These are phyloP conservation scores for Marasmius tenuissimus DNA, from an alignment of 1,284 basidiomycete species.

Conservation along the genomic window DNA sequence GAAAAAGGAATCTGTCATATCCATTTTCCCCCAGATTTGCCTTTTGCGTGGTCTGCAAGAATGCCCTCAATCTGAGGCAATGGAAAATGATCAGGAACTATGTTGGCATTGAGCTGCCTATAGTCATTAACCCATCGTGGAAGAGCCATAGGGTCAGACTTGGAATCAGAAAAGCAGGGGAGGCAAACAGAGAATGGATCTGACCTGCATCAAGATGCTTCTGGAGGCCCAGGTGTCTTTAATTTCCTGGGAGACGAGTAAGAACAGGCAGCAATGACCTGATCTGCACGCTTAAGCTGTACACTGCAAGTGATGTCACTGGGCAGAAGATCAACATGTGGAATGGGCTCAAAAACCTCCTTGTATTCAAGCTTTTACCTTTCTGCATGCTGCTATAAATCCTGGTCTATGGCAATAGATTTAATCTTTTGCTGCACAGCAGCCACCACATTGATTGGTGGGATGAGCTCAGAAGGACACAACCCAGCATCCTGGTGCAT, in stretches of 20 bases:
- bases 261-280: conserved; percentile 14
- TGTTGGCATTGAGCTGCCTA: conserved; percentile 25
- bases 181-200: conserved; percentile 22
- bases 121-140: conserved; percentile 34
- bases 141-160: conserved; percentile 25
- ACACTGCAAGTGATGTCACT: conserved; percentile 25
- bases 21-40: conserved; percentile 31
- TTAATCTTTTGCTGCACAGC: conserved; percentile 14
- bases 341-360: conserved; percentile 13
- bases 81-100: conserved; percentile 16
- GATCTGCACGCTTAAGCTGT: conserved; percentile 21
- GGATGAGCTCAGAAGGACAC: neutral
- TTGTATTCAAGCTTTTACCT: neutral
- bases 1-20: conserved; percentile 40
- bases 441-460: conserved; percentile 6
- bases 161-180: conserved; percentile 32
- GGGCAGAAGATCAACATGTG: conserved; percentile 18
- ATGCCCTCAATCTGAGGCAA: conserved; percentile 32
- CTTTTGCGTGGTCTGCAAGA: conserved; percentile 23
- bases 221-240: conserved; percentile 23
- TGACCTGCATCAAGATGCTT: conserved; percentile 24
- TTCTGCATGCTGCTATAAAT: neutral
- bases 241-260: conserved; percentile 27
- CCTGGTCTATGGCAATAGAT: conserved; percentile 6
- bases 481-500: too few species aligned